These are phyloP conservation scores for Cyberlindnera euphorbiae DNA, from an alignment of 805 yeast species.

Conservation along the genomic window DNA sequence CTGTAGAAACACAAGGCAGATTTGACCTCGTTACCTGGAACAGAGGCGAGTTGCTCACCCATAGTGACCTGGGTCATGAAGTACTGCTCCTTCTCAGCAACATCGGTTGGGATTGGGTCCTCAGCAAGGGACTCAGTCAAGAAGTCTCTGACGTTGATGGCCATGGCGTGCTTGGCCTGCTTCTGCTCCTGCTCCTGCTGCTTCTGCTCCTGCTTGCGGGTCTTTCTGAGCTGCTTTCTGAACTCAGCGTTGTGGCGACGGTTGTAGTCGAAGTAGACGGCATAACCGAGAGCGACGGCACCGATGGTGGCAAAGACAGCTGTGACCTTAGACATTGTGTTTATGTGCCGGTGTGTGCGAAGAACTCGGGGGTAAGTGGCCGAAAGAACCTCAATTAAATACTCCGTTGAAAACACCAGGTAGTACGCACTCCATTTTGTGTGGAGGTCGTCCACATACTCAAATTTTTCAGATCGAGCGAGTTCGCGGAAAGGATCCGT, in stretches of 20 bases:
- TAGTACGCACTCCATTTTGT: no score
- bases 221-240: slow-evolving; percentile 68
- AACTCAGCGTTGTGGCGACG: slow-evolving; percentile 81
- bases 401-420: no score
- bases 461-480: slow-evolving; percentile 7
- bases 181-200: slow-evolving; percentile 49
- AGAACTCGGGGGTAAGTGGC: no score
- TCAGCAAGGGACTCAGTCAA: slow-evolving; percentile 59
- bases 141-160: slow-evolving; percentile 55
- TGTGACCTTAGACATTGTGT: slow-evolving; percentile 27
- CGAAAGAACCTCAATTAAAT: no score
- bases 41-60: slow-evolving; percentile 76
- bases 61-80: slow-evolving; percentile 79
- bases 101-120: slow-evolving; percentile 72
- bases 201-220: slow-evolving; percentile 57
- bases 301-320: slow-evolving; percentile 33
- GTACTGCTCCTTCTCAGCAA: slow-evolving; percentile 65
- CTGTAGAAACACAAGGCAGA: slow-evolving; percentile 91
- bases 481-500: background rate
- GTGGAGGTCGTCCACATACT: background rate
- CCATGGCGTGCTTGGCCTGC: slow-evolving; percentile 54
- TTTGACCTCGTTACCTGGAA: slow-evolving; percentile 65
- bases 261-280: slow-evolving; percentile 85
- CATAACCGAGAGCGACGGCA: slow-evolving; percentile 62
- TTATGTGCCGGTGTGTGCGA: no score